Conservation (phyloP, 2,329 filamentous ascomycete species). For the Diplocarpon mali region DNA sequence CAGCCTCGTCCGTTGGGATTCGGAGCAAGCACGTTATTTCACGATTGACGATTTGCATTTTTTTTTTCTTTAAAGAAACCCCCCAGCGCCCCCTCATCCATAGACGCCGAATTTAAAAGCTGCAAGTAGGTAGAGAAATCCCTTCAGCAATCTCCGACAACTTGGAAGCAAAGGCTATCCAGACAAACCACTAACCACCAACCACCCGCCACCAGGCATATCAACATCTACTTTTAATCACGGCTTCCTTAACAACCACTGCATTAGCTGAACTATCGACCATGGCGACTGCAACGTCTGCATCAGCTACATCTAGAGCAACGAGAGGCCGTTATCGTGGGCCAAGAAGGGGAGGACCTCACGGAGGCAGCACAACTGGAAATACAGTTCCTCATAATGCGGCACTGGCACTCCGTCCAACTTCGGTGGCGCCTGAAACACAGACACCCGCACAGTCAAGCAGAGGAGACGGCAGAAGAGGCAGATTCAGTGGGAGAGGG, state of each 20-base stretch:
- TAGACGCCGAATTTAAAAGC: constrained; percentile 26
- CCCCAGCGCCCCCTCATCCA: constrained; percentile 12
- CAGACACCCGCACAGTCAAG: constrained; percentile 3
- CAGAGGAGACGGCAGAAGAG: constrained; percentile 23
- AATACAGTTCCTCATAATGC: constrained; percentile 7
- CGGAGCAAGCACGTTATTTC: neutral
- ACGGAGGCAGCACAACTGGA: constrained; percentile 10
- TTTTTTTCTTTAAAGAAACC: neutral
- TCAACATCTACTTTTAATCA: neutral
- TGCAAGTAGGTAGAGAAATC: constrained; percentile 12
- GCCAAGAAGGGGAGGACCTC: constrained; percentile 19
- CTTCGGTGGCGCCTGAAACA: constrained; percentile 13
- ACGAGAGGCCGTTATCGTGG: constrained; percentile 18
- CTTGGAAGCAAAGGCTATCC: neutral
- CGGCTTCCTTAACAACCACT: neutral
- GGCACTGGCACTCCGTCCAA: constrained; percentile 13
- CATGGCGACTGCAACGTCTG: constrained; percentile 17
- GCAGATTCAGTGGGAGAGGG: constrained; percentile 20
- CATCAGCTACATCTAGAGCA: constrained; percentile 8
- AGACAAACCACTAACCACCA: too few relatives aligned
- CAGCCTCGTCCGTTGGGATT: constrained; percentile 13
- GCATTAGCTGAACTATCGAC: neutral
- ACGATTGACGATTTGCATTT: neutral
- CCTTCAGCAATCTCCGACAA: neutral
- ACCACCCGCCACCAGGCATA: neutral